phyloP scores from a whole-genome alignment of 805 yeast species.

The Cyberlindnera suaveolens region DNA sequence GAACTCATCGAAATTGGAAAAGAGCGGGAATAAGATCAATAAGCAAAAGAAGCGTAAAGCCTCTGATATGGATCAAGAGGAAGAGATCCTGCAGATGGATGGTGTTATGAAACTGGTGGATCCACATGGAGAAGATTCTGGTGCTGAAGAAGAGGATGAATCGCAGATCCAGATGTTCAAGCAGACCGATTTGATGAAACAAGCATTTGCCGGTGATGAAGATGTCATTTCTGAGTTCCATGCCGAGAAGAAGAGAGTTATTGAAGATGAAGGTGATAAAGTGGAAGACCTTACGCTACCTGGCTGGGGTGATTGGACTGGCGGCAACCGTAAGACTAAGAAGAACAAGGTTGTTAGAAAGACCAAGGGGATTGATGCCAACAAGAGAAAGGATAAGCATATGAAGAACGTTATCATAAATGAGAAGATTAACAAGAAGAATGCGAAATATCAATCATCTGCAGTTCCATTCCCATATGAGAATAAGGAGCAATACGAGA shows the following conservation, averaged over 20 bases:
- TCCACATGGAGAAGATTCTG: slow-evolving; percentile 33
- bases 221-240: slow-evolving; percentile 79
- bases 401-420: slow-evolving; percentile 81
- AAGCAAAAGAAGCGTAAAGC: slow-evolving; percentile 29
- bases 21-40: slow-evolving; percentile 29
- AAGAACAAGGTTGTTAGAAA: slow-evolving; percentile 63
- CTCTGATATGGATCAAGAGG: slow-evolving; percentile 33
- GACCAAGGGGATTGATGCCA: slow-evolving; percentile 58
- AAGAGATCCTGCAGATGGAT: slow-evolving; percentile 37
- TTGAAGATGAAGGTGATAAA: slow-evolving; percentile 78
- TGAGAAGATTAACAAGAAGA: slow-evolving; percentile 80
- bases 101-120: slow-evolving; percentile 51
- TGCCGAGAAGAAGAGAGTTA: slow-evolving; percentile 62
- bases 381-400: slow-evolving; percentile 72
- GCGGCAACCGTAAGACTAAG: slow-evolving; percentile 39
- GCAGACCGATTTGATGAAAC: slow-evolving; percentile 75
- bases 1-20: slow-evolving; percentile 43
- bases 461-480: slow-evolving; percentile 96
- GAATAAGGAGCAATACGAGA: slow-evolving; percentile 88
- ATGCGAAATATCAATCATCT: slow-evolving; percentile 75
- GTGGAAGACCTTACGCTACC: slow-evolving; percentile 83
- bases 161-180: slow-evolving; percentile 51
- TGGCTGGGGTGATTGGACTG: slow-evolving; percentile 99
- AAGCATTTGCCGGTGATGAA: slow-evolving; percentile 98
- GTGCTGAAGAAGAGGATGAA: slow-evolving; percentile 36